A percentile compares a stretch with the other conserved stretches of the same genome.
phyloP scores from a whole-genome alignment of 352 stramenopile species.

The Globisporangium carolinianum region DNA sequence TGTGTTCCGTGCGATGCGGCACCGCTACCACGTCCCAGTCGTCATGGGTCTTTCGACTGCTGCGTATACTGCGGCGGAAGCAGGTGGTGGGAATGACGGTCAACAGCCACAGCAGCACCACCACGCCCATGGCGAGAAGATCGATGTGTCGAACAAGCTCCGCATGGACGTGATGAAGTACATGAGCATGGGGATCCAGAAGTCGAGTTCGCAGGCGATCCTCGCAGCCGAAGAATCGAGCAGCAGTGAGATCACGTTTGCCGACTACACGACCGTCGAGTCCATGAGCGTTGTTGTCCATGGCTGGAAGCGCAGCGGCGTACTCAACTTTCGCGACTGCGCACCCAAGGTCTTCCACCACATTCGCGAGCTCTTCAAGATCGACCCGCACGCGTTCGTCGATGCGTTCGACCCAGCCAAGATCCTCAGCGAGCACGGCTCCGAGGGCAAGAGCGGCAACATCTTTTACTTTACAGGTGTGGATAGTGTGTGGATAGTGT shows the following conservation, averaged over 20 bases:
- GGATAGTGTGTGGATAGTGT: background rate
- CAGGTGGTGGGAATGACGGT: too few relatives aligned
- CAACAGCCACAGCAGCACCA: background rate
- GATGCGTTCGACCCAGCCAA: conserved; percentile 66
- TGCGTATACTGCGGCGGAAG: background rate
- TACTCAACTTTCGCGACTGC: conserved; percentile 69
- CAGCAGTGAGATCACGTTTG: conserved; percentile 31
- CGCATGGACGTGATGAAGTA: conserved; percentile 85
- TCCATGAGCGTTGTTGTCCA: conserved; percentile 70
- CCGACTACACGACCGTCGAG: conserved; percentile 67
- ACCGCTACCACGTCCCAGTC: conserved; percentile 10
- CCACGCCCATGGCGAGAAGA: conserved; percentile 20
- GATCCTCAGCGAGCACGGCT: conserved; percentile 74
- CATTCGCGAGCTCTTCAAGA: conserved; percentile 70
- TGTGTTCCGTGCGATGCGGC: conserved; percentile 33
- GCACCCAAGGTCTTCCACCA: conserved; percentile 74
- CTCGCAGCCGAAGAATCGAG: conserved; percentile 18
- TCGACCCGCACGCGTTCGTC: conserved; percentile 61
- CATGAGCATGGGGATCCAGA: conserved; percentile 77
- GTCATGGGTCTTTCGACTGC: conserved; percentile 18
- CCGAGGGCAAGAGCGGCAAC: conserved; percentile 81
- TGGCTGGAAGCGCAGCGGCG: conserved; percentile 37
- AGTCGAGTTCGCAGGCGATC: conserved; percentile 56
- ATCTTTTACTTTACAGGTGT: conserved; percentile 83
- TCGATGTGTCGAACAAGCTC: conserved; percentile 76